Base-by-base conservation (phyloP, 805 yeast species). In the Nakazawaea populi region DNA sequence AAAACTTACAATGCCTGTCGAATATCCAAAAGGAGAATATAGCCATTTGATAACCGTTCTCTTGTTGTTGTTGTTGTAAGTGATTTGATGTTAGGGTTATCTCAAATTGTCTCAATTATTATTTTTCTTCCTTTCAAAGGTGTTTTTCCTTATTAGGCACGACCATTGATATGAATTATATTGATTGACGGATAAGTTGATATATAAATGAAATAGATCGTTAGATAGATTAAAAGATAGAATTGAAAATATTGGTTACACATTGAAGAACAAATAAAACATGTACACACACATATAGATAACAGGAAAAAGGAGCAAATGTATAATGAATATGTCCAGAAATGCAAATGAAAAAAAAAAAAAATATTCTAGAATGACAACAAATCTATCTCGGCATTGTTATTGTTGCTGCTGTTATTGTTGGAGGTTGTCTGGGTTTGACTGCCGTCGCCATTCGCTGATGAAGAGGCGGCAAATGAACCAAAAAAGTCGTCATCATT, bases 1-100 rank as follows among this genome's bases (percentile, higher is more conserved):
- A 18, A 18, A 18, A 64, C 78, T 47, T 71, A 68, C 97, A 88
- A 68, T 92, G 97, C 63, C 94, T 78, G 65, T 92, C 97, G 63
- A 86, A 92, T 50, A 92, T 80, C 87, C 90, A 88, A 62, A 91
- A 86, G 9, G 96, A 87, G 69, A 85, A 84, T 44, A 90, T 82
- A 39, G 87, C 79, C 87, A 82, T 81, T 14, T 18, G 24, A 18
- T 2, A 18, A 18, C 24, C 24, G 24, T 18, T 18, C 24, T 18
- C 24, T 18, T 18, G 24, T 18, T 18, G 24, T 18, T 18, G 24
- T 18, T 18, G 24, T 18, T 18, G 24, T 18, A 18, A 18, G 24
- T 18, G 24, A 18, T 18, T 18, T 18, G 24, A 18, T 18, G 24
- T 18, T 2, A 2, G 24, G 24, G 12, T 34, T 12, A 37, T 29